These are phyloP conservation scores for Stylosanthes scabra DNA, from an alignment of 331 rosid species.

Conservation along the genomic window DNA sequence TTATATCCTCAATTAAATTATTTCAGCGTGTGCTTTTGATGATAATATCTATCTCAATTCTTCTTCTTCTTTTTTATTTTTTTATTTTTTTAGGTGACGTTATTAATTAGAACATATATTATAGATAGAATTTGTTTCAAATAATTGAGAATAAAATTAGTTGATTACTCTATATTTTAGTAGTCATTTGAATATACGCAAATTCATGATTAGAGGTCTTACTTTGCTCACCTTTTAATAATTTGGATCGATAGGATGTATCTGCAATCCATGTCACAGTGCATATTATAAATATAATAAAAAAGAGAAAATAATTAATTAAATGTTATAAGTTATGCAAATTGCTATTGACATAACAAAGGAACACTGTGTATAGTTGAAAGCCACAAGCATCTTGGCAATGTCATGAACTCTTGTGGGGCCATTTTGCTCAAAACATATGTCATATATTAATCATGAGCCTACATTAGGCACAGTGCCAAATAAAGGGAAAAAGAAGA, in stretches of 20 bases:
- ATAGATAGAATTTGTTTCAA: background rate
- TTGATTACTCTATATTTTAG: background rate
- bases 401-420: constrained; percentile 17
- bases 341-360: constrained; percentile 21
- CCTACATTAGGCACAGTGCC: background rate
- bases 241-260: background rate
- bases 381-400: constrained; percentile 22
- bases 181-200: constrained; percentile 17
- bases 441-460: constrained; percentile 29
- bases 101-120: background rate
- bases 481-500: background rate
- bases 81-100: too few species aligned
- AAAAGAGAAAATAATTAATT: too few species aligned
- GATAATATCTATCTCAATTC: background rate
- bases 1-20: too few species aligned
- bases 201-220: constrained; percentile 21
- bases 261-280: constrained; percentile 14
- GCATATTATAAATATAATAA: background rate
- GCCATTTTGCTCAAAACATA: constrained; percentile 16
- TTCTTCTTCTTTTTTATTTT: too few species aligned
- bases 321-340: constrained; percentile 19
- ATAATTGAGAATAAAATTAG: background rate
- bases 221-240: background rate
- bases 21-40: too few species aligned
- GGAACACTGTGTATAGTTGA: constrained; percentile 25